phyloP scores from a whole-genome alignment of 352 stramenopile genomes.

The Lagenidium giganteum region DNA sequence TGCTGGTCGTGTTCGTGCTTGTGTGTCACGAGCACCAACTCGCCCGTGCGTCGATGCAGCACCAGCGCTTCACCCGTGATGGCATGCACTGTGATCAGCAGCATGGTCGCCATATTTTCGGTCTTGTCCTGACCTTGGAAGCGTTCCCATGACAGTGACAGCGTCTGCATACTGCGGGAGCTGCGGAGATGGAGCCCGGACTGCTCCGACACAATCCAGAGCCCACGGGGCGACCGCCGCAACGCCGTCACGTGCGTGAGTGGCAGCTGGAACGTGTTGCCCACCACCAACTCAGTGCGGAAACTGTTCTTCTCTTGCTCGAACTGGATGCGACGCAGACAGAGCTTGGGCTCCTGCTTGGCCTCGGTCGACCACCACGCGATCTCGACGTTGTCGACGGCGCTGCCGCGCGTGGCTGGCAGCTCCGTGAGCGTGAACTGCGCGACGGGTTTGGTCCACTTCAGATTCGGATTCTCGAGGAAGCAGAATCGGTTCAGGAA shows the following conservation, averaged over 20 bases:
- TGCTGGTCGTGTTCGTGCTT: constrained; percentile 3
- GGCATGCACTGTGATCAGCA: constrained; percentile 49
- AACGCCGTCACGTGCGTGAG: constrained; percentile 33
- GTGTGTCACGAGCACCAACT: constrained; percentile 37
- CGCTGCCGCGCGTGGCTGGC: constrained; percentile 9
- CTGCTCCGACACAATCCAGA: constrained; percentile 61
- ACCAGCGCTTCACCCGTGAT: constrained; percentile 77
- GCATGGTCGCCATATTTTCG: background rate
- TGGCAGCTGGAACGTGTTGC: constrained; percentile 44
- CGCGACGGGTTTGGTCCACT: constrained; percentile 67
- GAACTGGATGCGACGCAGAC: constrained; percentile 65
- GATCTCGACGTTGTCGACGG: constrained; percentile 38
- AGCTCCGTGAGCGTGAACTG: constrained; percentile 48
- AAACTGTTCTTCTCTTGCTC: constrained; percentile 63
- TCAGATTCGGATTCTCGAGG: constrained; percentile 76
- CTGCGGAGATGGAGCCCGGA: constrained; percentile 62
- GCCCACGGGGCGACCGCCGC: constrained; percentile 47
- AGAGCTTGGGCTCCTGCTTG: constrained; percentile 58
- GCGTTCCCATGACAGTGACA: constrained; percentile 41
- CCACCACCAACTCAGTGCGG: constrained; percentile 71
- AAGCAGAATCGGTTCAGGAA: constrained; percentile 83
- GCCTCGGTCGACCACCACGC: constrained; percentile 73
- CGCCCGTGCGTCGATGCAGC: constrained; percentile 23
- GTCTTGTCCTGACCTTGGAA: background rate
- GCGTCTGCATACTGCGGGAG: constrained; percentile 28